Percentiles rank a stretch among this genome's conserved stretches.
Evolutionary conservation across 495 filamentous ascomycete species (phyloP).

Genomic region (Aspergillus panamensis): DNA sequence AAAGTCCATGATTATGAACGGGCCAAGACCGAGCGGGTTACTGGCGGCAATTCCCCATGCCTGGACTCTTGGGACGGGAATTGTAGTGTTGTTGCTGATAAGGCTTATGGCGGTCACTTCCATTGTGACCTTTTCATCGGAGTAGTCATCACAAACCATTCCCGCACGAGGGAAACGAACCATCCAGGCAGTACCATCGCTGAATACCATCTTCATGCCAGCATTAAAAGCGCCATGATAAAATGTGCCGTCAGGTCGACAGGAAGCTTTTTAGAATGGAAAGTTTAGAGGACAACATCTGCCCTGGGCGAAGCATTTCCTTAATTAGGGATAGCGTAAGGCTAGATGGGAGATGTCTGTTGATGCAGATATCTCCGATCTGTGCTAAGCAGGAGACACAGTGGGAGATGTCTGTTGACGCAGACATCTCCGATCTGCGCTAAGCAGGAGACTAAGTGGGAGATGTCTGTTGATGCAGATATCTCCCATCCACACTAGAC

Average conservation of each 20-base stretch:
- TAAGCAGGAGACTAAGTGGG: too few species aligned
- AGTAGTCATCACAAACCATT: constrained; percentile 28
- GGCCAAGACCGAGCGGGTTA: constrained; percentile 37
- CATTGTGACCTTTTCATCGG: constrained; percentile 43
- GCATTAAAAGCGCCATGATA: constrained; percentile 37
- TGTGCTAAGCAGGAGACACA: too few species aligned
- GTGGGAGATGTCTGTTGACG: too few species aligned
- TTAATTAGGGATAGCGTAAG: too few species aligned
- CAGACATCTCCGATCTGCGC: too few species aligned
- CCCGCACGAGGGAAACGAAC: constrained; percentile 39
- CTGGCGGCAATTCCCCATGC: constrained; percentile 37
- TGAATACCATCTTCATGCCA: constrained; percentile 33
- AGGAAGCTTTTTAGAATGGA: constrained; percentile 35
- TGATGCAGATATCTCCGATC: too few species aligned
- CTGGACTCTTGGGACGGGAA: constrained; percentile 38
- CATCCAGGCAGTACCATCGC: constrained; percentile 32
- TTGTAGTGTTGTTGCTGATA: constrained; percentile 37
- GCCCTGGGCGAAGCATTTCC: too few species aligned
- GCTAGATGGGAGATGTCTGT: too few species aligned
- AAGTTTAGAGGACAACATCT: too few species aligned
- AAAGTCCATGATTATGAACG: constrained; percentile 47
- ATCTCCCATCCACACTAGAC: too few species aligned
- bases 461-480: too few species aligned
- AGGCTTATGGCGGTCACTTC: constrained; percentile 38
- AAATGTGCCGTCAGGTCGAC: constrained; percentile 33